A percentile compares a stretch with the other conserved stretches of the same genome.
Evolutionary conservation across 768 basidiomycete genomes (phyloP).

Genomic region (Lactarius evosmus): DNA sequence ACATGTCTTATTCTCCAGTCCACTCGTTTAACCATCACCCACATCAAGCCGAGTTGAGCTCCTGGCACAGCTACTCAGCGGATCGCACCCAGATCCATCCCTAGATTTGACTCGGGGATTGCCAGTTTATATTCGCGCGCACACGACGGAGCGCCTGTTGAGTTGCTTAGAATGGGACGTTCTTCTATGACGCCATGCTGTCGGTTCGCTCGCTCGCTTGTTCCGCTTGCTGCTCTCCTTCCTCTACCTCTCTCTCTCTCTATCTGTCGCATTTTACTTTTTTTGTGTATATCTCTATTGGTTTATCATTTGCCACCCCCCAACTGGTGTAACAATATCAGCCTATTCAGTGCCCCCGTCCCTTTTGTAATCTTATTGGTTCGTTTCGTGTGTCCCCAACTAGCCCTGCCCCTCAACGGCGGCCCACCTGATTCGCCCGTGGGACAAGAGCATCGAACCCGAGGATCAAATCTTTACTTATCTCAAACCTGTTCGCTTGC

Average conservation of each 20-base stretch:
- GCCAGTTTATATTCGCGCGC: slow-evolving; percentile 14
- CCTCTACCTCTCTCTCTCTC: background rate
- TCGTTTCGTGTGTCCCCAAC: background rate
- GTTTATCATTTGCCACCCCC: slow-evolving; percentile 19
- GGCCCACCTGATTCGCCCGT: background rate
- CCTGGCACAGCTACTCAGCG: slow-evolving; percentile 63
- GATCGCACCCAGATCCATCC: slow-evolving; percentile 62
- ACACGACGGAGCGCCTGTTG: slow-evolving; percentile 24
- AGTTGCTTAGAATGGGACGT: slow-evolving; percentile 25
- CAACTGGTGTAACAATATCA: slow-evolving; percentile 26
- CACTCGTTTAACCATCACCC: slow-evolving; percentile 28
- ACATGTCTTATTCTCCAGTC: slow-evolving; percentile 23
- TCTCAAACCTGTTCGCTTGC: background rate
- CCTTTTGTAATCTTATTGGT: background rate
- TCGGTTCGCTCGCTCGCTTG: slow-evolving; percentile 15
- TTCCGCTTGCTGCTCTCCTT: background rate
- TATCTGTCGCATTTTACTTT: slow-evolving; percentile 10
- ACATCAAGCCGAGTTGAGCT: slow-evolving; percentile 45
- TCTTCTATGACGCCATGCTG: slow-evolving; percentile 15
- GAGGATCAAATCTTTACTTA: background rate
- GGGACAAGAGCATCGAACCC: background rate
- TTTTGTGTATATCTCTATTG: slow-evolving; percentile 24
- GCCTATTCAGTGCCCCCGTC: slow-evolving; percentile 14
- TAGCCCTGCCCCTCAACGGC: too few relatives aligned
- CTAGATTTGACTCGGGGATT: slow-evolving; percentile 36